phyloP scores from a whole-genome alignment of 495 filamentous ascomycete species.

The Penicillium turbatum region DNA sequence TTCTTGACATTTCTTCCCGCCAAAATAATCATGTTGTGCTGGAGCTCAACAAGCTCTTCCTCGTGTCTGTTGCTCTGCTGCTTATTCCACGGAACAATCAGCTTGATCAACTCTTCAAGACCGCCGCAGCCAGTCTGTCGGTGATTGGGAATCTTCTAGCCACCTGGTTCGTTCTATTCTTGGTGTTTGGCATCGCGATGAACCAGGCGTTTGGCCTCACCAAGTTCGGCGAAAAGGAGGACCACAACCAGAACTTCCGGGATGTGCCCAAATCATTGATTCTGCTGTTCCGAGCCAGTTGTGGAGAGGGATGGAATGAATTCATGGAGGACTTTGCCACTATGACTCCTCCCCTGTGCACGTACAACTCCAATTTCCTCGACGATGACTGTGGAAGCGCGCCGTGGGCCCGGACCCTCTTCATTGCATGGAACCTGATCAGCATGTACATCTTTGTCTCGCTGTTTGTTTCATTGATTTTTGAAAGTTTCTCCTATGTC shows the following conservation, averaged over 20 bases:
- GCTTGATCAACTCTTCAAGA: slow-evolving; percentile 98
- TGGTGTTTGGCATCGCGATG: slow-evolving; percentile 93
- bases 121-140: slow-evolving; percentile 88
- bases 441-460: slow-evolving; percentile 99
- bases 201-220: slow-evolving; percentile 97
- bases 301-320: slow-evolving; percentile 92
- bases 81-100: slow-evolving; percentile 97
- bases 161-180: slow-evolving; percentile 94
- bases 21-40: slow-evolving; percentile 56
- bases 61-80: slow-evolving; percentile 85
- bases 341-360: slow-evolving; percentile 72
- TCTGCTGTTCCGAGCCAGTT: slow-evolving; percentile 85
- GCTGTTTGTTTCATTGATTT: slow-evolving; percentile 97
- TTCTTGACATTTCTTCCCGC: slow-evolving; percentile 55
- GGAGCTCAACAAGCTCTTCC: slow-evolving; percentile 85
- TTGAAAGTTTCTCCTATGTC: slow-evolving; percentile 98
- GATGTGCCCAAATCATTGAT: slow-evolving; percentile 92
- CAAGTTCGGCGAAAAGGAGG: slow-evolving; percentile 70
- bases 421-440: slow-evolving; percentile 96
- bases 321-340: slow-evolving; percentile 95
- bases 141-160: slow-evolving; percentile 90
- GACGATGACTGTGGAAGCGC: slow-evolving; percentile 90
- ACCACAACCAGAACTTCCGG: slow-evolving; percentile 84
- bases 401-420: slow-evolving; percentile 79
- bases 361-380: slow-evolving; percentile 60